Percentiles rank a stretch among this genome's conserved stretches.
Conservation (phyloP, 2,329 filamentous ascomycete genomes). For the Trichophyton schoenleinii region DNA sequence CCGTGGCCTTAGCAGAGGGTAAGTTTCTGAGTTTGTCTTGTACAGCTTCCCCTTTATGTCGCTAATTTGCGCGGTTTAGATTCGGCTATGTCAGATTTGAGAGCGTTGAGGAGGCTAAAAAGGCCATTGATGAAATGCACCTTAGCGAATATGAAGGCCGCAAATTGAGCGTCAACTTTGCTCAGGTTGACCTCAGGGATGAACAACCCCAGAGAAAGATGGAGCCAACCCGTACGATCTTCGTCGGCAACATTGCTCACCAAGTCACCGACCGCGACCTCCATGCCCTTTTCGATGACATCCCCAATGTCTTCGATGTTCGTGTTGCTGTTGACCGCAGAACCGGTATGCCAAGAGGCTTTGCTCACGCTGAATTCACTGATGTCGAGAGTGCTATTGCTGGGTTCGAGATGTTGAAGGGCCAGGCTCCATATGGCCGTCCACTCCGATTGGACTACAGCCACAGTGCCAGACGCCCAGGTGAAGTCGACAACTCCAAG, state of each 20-base stretch:
- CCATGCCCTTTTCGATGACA: conserved; percentile 59
- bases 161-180: conserved; percentile 50
- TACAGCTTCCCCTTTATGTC: neutral
- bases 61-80: conserved; percentile 27
- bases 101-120: conserved; percentile 39
- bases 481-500: neutral
- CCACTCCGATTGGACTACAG: conserved; percentile 53
- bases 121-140: conserved; percentile 47
- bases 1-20: conserved; percentile 58
- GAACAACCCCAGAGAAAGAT: conserved; percentile 5
- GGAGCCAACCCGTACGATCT: conserved; percentile 51
- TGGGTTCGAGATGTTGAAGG: conserved; percentile 45
- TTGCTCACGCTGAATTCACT: conserved; percentile 70
- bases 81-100: conserved; percentile 56
- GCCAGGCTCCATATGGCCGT: conserved; percentile 53
- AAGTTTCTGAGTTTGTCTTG: conserved; percentile 11
- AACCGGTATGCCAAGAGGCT: conserved; percentile 70
- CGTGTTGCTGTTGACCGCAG: conserved; percentile 71
- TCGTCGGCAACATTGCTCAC: conserved; percentile 75
- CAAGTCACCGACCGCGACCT: conserved; percentile 75
- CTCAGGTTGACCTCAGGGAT: conserved; percentile 22
- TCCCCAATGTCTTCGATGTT: conserved; percentile 60
- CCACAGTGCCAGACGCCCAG: neutral
- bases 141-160: conserved; percentile 52
- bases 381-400: conserved; percentile 52